These are phyloP conservation scores for Cenococcum geophilum DNA, from an alignment of 495 filamentous ascomycete species.

Conservation along the genomic window DNA sequence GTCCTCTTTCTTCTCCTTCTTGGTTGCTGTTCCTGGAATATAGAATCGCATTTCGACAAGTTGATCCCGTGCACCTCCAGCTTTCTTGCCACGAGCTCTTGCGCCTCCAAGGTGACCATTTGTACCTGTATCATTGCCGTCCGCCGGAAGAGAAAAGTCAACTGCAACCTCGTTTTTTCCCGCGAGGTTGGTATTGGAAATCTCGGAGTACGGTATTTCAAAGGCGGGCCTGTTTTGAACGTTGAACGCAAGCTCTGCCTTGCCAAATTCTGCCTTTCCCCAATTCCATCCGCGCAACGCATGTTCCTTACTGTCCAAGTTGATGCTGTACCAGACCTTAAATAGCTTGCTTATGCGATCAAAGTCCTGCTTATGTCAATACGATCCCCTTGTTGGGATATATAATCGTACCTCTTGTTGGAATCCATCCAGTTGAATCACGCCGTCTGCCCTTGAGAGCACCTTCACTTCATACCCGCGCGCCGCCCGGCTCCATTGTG, in stretches of 20 bases:
- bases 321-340: constrained; percentile 93
- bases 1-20: constrained; percentile 60
- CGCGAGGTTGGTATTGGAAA: constrained; percentile 95
- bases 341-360: constrained; percentile 85
- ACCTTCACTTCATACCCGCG: constrained; percentile 92
- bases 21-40: constrained; percentile 84
- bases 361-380: constrained; percentile 56
- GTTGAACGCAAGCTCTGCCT: constrained; percentile 90
- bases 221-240: constrained; percentile 96
- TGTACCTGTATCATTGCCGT: constrained; percentile 59
- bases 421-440: constrained; percentile 94
- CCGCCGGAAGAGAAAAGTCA: constrained; percentile 72
- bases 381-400: neutral
- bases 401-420: constrained; percentile 64
- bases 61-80: constrained; percentile 80
- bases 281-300: constrained; percentile 98
- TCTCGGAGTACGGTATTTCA: constrained; percentile 94
- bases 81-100: constrained; percentile 76
- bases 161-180: constrained; percentile 97
- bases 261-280: constrained; percentile 96
- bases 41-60: constrained; percentile 98
- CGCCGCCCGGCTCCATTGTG: constrained; percentile 93
- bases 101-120: constrained; percentile 73
- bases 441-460: constrained; percentile 68
- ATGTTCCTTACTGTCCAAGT: constrained; percentile 85